Conservation (phyloP, 176 grass and related monocot species). For the Musa beccarii region DNA sequence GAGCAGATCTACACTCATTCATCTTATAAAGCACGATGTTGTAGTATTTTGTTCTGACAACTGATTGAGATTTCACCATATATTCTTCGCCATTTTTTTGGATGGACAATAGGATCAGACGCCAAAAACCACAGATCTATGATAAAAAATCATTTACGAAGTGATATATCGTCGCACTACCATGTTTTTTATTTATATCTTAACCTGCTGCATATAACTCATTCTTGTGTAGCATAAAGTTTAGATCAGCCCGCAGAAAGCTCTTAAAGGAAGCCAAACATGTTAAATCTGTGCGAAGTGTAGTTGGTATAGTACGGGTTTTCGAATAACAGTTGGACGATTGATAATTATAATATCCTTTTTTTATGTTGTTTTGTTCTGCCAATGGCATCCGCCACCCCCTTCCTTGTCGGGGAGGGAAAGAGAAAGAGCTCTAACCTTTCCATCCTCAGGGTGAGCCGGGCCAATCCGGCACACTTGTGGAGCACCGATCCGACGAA, state of each 20-base stretch:
- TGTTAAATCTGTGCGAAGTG: no score
- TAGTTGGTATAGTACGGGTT: background rate
- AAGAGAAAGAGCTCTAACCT: slow-evolving; percentile 32
- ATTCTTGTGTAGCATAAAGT: background rate
- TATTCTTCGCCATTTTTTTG: background rate
- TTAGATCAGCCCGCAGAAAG: background rate
- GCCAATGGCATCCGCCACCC: background rate
- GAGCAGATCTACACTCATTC: background rate
- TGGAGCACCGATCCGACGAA: slow-evolving; percentile 51
- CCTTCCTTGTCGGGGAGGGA: no score
- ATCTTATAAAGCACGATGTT: background rate
- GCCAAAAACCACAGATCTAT: background rate
- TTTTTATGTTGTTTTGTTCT: background rate
- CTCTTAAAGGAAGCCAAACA: no score
- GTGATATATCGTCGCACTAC: background rate
- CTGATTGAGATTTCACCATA: no score
- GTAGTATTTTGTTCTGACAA: background rate
- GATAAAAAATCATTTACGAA: background rate
- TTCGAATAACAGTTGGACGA: background rate
- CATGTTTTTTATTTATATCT: background rate
- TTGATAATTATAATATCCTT: background rate
- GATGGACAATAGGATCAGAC: background rate
- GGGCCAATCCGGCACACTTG: slow-evolving; percentile 39
- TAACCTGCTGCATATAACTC: background rate
- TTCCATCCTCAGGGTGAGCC: slow-evolving; percentile 57